Evolutionary conservation across 2,329 filamentous ascomycete genomes (phyloP).

Genomic region (Arthrobotrys musiformis): DNA sequence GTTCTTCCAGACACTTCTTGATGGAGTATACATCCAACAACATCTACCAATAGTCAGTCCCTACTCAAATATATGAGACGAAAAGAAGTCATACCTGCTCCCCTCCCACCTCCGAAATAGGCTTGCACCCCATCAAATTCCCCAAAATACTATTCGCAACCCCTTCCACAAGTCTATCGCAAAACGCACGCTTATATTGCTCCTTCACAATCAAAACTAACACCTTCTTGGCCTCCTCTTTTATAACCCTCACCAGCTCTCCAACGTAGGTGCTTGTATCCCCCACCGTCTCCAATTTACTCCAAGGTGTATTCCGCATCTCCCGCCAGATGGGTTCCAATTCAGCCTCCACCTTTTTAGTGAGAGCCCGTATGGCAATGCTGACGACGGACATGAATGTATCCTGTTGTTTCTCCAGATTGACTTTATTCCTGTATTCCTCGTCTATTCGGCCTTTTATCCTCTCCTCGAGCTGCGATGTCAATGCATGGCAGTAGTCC

Average conservation of each 20-base stretch:
- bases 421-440: constrained; percentile 78
- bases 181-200: constrained; percentile 93
- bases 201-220: constrained; percentile 83
- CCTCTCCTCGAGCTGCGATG: constrained; percentile 91
- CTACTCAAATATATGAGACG: not conserved
- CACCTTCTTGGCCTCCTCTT: constrained; percentile 77
- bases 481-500: constrained; percentile 95
- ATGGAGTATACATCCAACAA: constrained; percentile 92
- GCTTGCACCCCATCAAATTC: constrained; percentile 85
- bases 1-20: constrained; percentile 78
- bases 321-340: constrained; percentile 92
- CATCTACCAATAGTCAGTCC: constrained; percentile 72
- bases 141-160: constrained; percentile 81
- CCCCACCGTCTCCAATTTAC: constrained; percentile 88
- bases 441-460: constrained; percentile 89
- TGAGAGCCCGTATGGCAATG: constrained; percentile 82
- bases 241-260: constrained; percentile 79
- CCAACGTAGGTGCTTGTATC: constrained; percentile 93
- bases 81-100: constrained; percentile 74
- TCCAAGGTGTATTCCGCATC: constrained; percentile 97
- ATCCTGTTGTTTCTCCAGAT: constrained; percentile 92
- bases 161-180: constrained; percentile 92
- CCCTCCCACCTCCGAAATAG: constrained; percentile 91
- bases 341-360: constrained; percentile 82
- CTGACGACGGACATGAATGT: constrained; percentile 95